Base-by-base conservation (phyloP, 1,139 yeast species). In the Pichia sp. region DNA sequence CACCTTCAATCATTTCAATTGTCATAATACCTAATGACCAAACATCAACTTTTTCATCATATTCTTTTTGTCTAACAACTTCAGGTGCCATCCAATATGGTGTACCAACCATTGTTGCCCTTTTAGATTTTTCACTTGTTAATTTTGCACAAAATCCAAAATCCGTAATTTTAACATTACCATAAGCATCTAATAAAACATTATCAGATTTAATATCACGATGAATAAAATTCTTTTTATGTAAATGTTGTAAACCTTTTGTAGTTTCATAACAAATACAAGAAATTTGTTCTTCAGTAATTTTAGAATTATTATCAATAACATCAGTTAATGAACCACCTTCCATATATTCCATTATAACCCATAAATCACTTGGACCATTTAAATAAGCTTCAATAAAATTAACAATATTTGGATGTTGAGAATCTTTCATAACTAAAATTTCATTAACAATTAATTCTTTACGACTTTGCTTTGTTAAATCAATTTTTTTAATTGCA, bases 51-150 rank as follows among this genome's bases (percentile, higher is more conserved):
- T 92, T 92, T 55, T 87, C 96, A 57, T 90, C 98, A 59, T 92
- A 92, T 59, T 89, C 96, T 65, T 89, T 87, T 59, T 90, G 97
- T 65, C 89, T 87, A 43, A 92, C 97, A 41, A 92, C 97, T 67
- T 92, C 98, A 4, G 98, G 98, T 0, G 98, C 98, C 98, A 92
- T 92, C 98, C 98, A 92, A 64, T 92, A 92, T 11, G 98, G 98
- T 0, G 98, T 92, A 34, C 98, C 98, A 5, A 90, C 98, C 97
- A 92, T 89, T 0, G 98, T 92, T 9, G 97, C 97, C 53, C 98
- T 77, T 65, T 92, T 92, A 52, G 84, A 84, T 66, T 94, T 80
- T 62, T 87, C 92, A 52, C 87, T 95, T 2, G 97, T 92, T 55
- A 92, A 73, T 64, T 89, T 89, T 26, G 98, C 98, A 68, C 98